A percentile compares a stretch with the other conserved stretches of the same genome.
phyloP scores from a whole-genome alignment of 2,329 filamentous ascomycete species.

The Monosporascus sp. region DNA sequence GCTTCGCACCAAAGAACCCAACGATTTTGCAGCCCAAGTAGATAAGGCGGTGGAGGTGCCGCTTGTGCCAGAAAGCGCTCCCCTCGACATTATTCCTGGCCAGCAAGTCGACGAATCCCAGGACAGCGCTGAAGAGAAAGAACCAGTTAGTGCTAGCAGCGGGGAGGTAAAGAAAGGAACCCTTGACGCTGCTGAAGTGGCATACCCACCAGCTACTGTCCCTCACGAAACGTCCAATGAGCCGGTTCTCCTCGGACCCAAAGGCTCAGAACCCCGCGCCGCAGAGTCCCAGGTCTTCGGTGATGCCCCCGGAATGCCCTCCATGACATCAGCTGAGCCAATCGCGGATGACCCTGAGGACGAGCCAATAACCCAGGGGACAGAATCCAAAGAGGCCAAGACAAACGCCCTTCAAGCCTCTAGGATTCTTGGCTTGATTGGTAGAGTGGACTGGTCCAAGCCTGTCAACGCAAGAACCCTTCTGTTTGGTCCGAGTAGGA shows the following conservation, averaged over 20 bases:
- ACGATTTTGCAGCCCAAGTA: slow-evolving; percentile 13
- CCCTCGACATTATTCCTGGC: slow-evolving; percentile 3
- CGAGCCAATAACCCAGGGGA: slow-evolving; percentile 10
- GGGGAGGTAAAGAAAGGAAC: background rate
- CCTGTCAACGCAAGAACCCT: background rate
- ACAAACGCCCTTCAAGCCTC: background rate
- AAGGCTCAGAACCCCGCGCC: background rate
- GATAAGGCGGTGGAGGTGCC: slow-evolving; percentile 10
- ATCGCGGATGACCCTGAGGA: slow-evolving; percentile 5
- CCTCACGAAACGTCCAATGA: background rate
- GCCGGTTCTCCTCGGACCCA: background rate
- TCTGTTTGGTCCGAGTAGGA: too few species aligned
- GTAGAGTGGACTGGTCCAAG: background rate
- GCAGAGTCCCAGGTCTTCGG: background rate
- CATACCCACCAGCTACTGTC: background rate
- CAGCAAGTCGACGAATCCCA: background rate
- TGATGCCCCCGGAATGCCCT: background rate
- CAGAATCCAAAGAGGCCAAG: slow-evolving; percentile 18
- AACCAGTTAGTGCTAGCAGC: too few species aligned
- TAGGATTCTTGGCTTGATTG: background rate
- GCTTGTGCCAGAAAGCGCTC: slow-evolving; percentile 1
- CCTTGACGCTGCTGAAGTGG: background rate
- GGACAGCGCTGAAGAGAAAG: background rate
- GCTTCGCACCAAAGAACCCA: slow-evolving; percentile 11
- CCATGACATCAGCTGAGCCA: slow-evolving; percentile 6